Conservation (phyloP, 2,329 filamentous ascomycete genomes). For the Fusarium sp. region DNA sequence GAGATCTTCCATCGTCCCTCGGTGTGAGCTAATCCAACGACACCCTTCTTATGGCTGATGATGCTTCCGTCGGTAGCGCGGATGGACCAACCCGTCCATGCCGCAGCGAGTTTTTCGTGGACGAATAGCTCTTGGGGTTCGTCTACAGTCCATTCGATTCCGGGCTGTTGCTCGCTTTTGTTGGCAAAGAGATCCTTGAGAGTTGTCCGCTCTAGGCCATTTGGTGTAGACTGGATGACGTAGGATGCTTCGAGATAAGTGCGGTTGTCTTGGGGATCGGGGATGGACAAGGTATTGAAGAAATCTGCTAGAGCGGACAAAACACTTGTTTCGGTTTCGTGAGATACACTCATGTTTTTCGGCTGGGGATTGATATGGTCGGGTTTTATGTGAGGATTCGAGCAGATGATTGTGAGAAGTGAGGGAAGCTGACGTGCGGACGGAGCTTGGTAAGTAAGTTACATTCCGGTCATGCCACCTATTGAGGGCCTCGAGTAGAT, state of each 20-base stretch:
- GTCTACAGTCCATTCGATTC: conserved; percentile 14
- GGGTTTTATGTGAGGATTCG: background rate
- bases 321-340: background rate
- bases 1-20: conserved; percentile 22
- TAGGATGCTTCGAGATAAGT: conserved; percentile 22
- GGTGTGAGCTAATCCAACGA: conserved; percentile 8
- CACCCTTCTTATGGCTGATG: conserved; percentile 15
- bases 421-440: background rate
- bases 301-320: conserved; percentile 11
- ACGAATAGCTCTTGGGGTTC: conserved; percentile 11
- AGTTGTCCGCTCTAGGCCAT: conserved; percentile 18
- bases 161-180: background rate
- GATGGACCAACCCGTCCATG: conserved; percentile 16
- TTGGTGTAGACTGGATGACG: conserved; percentile 13
- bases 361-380: background rate
- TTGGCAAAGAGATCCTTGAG: conserved; percentile 1
- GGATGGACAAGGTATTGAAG: conserved; percentile 1
- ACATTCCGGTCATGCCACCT: too few relatives aligned
- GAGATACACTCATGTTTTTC: background rate
- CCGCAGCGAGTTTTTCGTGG: conserved; percentile 5
- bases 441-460: accelerated
- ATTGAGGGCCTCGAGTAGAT: too few relatives aligned
- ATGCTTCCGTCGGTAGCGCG: background rate
- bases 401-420: background rate
- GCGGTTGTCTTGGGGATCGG: background rate